These are phyloP conservation scores for Auricularia cornea DNA, from an alignment of 768 basidiomycete species.

Conservation along the genomic window DNA sequence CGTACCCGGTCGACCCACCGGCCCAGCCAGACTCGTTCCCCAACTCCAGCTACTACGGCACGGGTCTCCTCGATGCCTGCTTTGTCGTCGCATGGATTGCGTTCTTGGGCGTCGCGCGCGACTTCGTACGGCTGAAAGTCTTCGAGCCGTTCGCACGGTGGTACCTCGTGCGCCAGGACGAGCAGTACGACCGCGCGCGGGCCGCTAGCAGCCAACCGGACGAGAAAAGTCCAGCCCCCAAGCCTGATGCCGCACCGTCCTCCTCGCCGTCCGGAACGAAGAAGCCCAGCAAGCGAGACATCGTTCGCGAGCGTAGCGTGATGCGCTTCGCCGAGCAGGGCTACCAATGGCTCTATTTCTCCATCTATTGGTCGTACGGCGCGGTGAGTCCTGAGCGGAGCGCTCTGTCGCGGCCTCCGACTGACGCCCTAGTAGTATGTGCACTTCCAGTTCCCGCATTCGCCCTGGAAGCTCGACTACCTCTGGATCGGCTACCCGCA, in stretches of 20 bases:
- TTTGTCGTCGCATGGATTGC: constrained; percentile 75
- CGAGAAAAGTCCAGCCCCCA: not conserved
- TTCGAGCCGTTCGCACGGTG: constrained; percentile 76
- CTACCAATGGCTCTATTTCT: constrained; percentile 80
- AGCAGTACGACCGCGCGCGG: too few species aligned
- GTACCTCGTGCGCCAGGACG: constrained; percentile 37
- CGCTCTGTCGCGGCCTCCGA: constrained; percentile 10
- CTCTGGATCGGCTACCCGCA: constrained; percentile 84
- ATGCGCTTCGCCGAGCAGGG: constrained; percentile 93
- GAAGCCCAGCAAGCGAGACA: constrained; percentile 38
- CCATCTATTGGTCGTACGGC: constrained; percentile 67
- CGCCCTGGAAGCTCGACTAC: constrained; percentile 49
- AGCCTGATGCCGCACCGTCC: constrained; percentile 1
- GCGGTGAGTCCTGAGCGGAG: constrained; percentile 49
- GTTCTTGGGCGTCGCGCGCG: constrained; percentile 80
- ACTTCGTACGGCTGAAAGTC: constrained; percentile 60
- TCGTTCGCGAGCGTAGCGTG: constrained; percentile 60
- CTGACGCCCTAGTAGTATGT: constrained; percentile 53
- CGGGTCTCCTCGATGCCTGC: constrained; percentile 71
- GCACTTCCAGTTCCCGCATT: constrained; percentile 61
- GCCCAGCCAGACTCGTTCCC: constrained; percentile 61
- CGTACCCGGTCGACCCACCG: constrained; percentile 55
- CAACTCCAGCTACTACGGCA: constrained; percentile 57
- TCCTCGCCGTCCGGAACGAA: not conserved
- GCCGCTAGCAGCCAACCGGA: not conserved